Conservation (phyloP, 441 rosid species). For the Viola pubescens region DNA sequence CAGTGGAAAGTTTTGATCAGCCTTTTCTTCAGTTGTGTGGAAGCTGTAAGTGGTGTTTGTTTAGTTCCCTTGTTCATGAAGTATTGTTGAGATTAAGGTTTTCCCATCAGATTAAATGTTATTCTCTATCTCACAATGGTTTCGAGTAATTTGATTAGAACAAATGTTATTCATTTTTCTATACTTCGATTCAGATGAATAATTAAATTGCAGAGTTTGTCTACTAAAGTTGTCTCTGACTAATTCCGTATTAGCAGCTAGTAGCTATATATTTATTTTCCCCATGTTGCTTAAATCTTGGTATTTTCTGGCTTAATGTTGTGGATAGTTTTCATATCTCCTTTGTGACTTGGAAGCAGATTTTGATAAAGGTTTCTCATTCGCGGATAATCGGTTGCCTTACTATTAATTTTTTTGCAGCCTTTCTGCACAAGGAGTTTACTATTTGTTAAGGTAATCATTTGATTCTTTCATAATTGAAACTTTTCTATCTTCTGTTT, state of each 20-base stretch:
- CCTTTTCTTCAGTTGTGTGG: slow-evolving; percentile 68
- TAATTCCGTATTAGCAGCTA: background rate
- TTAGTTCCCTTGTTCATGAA: slow-evolving; percentile 1
- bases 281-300: background rate
- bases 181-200: no score
- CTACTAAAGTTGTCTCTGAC: no score
- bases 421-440: slow-evolving; percentile 76
- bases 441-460: slow-evolving; percentile 64
- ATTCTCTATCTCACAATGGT: no score
- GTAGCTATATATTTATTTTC: background rate
- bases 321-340: background rate
- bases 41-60: slow-evolving; percentile 58
- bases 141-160: no score
- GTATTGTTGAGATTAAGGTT: background rate
- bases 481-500: slow-evolving; percentile 1
- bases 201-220: no score
- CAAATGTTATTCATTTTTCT: no score
- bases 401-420: slow-evolving; percentile 30
- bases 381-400: no score
- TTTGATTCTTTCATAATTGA: background rate
- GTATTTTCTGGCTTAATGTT: background rate
- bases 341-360: background rate
- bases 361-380: background rate
- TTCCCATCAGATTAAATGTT: no score
- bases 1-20: slow-evolving; percentile 92